phyloP scores from a whole-genome alignment of 805 yeast genomes.

The Yarrowia deformans region DNA sequence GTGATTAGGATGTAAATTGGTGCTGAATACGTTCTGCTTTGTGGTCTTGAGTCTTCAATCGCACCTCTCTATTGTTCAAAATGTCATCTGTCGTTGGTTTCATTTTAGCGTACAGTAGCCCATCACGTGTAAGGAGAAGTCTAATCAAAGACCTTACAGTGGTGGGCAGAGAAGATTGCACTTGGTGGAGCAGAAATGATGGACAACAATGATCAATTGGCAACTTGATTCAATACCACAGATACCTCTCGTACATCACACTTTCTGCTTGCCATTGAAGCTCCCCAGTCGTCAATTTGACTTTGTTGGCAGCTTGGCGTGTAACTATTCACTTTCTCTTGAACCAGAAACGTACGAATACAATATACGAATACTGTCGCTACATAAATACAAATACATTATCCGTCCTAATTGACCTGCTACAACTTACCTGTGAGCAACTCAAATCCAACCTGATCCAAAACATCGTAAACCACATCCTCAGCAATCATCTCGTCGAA shows the following conservation, averaged over 20 bases:
- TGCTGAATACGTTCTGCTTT: too few relatives aligned
- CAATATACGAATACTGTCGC: background rate
- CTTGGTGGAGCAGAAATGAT: background rate
- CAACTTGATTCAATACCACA: too few relatives aligned
- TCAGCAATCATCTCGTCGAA: constrained; percentile 77
- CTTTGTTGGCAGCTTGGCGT: too few relatives aligned
- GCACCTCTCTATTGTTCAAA: too few relatives aligned
- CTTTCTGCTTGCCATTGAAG: background rate
- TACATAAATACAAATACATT: constrained; percentile 5
- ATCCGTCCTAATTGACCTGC: background rate
- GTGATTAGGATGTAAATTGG: too few relatives aligned
- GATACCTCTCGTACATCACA: too few relatives aligned
- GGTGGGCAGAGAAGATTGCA: background rate
- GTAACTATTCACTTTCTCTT: too few relatives aligned
- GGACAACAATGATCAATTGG: background rate
- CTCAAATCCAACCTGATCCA: constrained; percentile 77
- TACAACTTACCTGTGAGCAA: constrained; percentile 30
- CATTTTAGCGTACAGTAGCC: constrained; percentile 6
- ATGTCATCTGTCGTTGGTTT: background rate
- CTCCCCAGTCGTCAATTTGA: background rate
- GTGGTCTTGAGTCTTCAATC: too few relatives aligned
- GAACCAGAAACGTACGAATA: background rate
- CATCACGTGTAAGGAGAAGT: constrained; percentile 14
- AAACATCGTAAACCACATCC: constrained; percentile 79
- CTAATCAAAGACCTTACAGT: background rate